These are phyloP conservation scores for Agapanthus africanus DNA, from an alignment of 106 monocot species.

Conservation along the genomic window DNA sequence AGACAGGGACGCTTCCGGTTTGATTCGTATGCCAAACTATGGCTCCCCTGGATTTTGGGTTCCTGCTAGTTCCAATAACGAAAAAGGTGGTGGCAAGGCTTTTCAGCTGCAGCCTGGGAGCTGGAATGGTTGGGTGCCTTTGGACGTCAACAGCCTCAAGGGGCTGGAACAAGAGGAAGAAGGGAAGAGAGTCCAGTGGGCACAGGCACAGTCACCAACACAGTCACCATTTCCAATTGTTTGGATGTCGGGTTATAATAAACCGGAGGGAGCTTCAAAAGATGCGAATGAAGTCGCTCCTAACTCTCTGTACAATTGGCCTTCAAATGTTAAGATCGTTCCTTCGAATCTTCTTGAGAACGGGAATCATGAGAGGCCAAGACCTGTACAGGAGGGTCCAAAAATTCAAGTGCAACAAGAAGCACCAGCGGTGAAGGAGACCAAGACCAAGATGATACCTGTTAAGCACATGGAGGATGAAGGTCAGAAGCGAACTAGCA, in stretches of 20 bases:
- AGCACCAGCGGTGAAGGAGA: constrained; percentile 8
- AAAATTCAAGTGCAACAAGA: not conserved
- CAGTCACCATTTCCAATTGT: constrained; percentile 26
- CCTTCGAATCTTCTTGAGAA: constrained; percentile 14
- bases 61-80: constrained; percentile 7
- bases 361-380: constrained; percentile 5
- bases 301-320: not conserved
- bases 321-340: constrained; percentile 11
- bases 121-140: constrained; percentile 24
- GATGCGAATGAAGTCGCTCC: not conserved
- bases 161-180: constrained; percentile 9
- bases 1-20: not conserved
- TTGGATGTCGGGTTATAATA: constrained; percentile 26
- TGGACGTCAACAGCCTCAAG: constrained; percentile 10
- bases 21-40: constrained; percentile 18
- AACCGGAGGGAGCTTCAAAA: constrained; percentile 6
- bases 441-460: constrained; percentile 21
- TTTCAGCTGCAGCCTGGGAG: constrained; percentile 16
- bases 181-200: constrained; percentile 14
- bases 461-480: constrained; percentile 16
- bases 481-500: not conserved
- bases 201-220: constrained; percentile 4
- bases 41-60: constrained; percentile 21
- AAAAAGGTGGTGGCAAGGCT: not conserved
- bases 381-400: not conserved